Evolutionary conservation across 1,284 basidiomycete genomes (phyloP).

Genomic region (Melampsora occidentalis): DNA sequence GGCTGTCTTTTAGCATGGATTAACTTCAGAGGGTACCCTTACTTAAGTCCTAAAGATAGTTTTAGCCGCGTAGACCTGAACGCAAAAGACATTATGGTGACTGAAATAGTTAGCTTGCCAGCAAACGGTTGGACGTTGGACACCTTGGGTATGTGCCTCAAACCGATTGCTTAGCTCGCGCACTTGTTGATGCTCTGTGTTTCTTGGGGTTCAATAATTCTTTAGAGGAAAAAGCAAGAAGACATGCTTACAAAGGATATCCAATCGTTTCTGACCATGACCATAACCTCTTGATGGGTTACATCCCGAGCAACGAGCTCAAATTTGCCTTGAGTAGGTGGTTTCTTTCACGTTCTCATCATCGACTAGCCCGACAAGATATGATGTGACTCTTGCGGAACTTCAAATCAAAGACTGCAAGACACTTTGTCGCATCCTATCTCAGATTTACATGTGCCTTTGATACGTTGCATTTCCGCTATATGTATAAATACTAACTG

Average conservation of each 20-base stretch:
- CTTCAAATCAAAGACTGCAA: not conserved
- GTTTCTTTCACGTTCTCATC: not conserved
- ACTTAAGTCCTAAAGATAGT: conserved; percentile 65
- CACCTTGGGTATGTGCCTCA: conserved; percentile 57
- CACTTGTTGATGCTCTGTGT: not conserved
- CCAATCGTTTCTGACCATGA: conserved; percentile 23
- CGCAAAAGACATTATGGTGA: conserved; percentile 65
- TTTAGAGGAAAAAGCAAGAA: conserved; percentile 20
- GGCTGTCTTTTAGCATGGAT: conserved; percentile 47
- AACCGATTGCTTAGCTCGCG: not conserved
- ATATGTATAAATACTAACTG: too few relatives aligned
- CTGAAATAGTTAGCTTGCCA: conserved; percentile 49
- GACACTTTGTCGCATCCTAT: not conserved
- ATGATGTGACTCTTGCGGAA: too few relatives aligned
- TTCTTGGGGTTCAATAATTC: not conserved
- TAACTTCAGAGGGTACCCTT: conserved; percentile 63
- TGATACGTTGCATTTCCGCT: too few relatives aligned
- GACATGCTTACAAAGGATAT: conserved; percentile 35
- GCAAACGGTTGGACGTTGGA: conserved; percentile 54
- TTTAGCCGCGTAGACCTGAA: conserved; percentile 66
- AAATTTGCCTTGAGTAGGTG: conserved; percentile 36
- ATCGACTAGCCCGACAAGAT: too few relatives aligned
- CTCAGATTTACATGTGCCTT: not conserved
- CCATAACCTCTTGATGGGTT: conserved; percentile 28
- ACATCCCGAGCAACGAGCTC: conserved; percentile 37